These are phyloP conservation scores for Boletus insuetus DNA, from an alignment of 768 basidiomycete genomes.

Conservation along the genomic window DNA sequence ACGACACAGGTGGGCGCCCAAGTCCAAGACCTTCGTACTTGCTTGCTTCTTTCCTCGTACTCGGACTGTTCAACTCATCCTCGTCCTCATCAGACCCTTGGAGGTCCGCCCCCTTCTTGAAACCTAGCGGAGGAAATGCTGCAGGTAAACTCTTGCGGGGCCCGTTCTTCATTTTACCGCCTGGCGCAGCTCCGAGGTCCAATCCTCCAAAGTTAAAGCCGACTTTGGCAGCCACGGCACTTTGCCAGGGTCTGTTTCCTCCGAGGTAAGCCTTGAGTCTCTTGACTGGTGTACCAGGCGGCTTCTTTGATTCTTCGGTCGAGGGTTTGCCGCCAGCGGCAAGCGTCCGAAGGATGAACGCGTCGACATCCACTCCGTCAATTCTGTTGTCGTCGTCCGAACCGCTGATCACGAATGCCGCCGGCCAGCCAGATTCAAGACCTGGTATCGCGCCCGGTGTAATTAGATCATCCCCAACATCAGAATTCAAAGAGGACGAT, in stretches of 20 bases:
- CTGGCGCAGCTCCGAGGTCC: constrained; percentile 36
- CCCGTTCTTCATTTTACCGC: constrained; percentile 45
- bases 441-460: constrained; percentile 63
- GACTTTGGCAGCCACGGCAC: constrained; percentile 70
- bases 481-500: constrained; percentile 60
- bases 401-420: constrained; percentile 37
- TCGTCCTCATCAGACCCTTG: constrained; percentile 60
- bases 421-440: constrained; percentile 61
- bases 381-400: constrained; percentile 37
- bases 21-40: constrained; percentile 66
- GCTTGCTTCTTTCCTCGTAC: constrained; percentile 44
- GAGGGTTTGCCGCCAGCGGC: constrained; percentile 53
- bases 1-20: constrained; percentile 47
- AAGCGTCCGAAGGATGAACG: constrained; percentile 71
- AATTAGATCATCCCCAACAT: constrained; percentile 60
- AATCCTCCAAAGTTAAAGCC: constrained; percentile 45
- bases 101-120: constrained; percentile 25
- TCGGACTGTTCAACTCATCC: constrained; percentile 64
- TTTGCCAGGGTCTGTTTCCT: constrained; percentile 73
- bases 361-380: constrained; percentile 52
- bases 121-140: constrained; percentile 51
- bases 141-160: constrained; percentile 75
- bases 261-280: constrained; percentile 56
- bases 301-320: constrained; percentile 49
- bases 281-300: constrained; percentile 84